These are phyloP conservation scores for Aspergillus awamori DNA, from an alignment of 2,329 filamentous ascomycete species.

Conservation along the genomic window DNA sequence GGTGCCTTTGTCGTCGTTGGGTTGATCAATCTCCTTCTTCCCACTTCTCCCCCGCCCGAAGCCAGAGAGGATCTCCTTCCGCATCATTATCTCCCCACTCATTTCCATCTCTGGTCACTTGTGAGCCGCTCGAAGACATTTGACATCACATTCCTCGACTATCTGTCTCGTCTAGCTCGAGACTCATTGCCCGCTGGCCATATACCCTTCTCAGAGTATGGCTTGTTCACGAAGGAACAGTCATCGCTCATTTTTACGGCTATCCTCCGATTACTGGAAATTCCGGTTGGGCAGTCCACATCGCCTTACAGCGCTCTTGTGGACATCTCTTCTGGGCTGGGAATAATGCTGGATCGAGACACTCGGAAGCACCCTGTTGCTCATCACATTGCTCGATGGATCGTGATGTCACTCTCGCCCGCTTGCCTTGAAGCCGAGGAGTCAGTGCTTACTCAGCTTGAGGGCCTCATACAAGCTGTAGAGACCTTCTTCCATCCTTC, in stretches of 20 bases:
- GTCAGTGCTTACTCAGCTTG: constrained; percentile 81
- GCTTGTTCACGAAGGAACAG: constrained; percentile 90
- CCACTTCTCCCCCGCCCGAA: constrained; percentile 72
- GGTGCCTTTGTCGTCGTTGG: constrained; percentile 92
- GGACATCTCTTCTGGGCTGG: constrained; percentile 80
- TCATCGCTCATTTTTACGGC: constrained; percentile 92
- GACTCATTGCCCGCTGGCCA: constrained; percentile 77
- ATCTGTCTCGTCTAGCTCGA: constrained; percentile 82
- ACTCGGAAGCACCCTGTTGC: constrained; percentile 88
- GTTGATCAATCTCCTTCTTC: constrained; percentile 81
- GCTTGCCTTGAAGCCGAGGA: constrained; percentile 73
- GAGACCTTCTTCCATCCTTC: constrained; percentile 99
- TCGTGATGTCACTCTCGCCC: constrained; percentile 90
- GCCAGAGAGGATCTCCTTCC: constrained; percentile 77
- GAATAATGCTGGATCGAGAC: constrained; percentile 86
- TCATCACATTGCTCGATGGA: constrained; percentile 90
- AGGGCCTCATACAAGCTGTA: constrained; percentile 89
- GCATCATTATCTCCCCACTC: constrained; percentile 84
- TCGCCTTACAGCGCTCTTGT: constrained; percentile 83
- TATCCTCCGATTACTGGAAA: constrained; percentile 84
- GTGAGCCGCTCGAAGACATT: constrained; percentile 86
- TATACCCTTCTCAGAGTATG: constrained; percentile 80
- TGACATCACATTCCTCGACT: constrained; percentile 84
- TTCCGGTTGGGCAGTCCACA: constrained; percentile 92
- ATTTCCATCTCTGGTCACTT: constrained; percentile 96